phyloP scores from a whole-genome alignment of 345 rosid genomes.

The Psidium friedrichsthalianum region DNA sequence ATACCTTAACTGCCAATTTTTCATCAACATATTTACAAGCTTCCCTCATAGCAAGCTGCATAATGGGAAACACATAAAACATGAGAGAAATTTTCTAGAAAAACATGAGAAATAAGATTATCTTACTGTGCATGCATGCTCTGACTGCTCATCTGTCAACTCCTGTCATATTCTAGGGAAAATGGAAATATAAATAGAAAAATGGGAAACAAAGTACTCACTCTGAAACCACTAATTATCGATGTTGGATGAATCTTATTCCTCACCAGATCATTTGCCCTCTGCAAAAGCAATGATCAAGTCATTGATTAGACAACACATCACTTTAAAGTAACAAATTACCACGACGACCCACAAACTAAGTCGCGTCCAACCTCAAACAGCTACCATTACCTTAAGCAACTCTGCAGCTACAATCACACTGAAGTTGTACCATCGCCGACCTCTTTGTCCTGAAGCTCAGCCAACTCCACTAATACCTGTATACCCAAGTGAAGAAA shows the following conservation, averaged over 20 bases:
- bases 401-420: constrained; percentile 92
- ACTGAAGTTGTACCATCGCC: constrained; percentile 89
- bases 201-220: constrained; percentile 11
- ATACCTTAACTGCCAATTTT: constrained; percentile 73
- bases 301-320: background rate
- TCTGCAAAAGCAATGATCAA: constrained; percentile 26
- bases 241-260: constrained; percentile 97
- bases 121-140: background rate
- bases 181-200: background rate
- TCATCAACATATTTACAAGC: constrained; percentile 91
- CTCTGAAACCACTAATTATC: constrained; percentile 90
- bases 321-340: background rate
- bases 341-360: background rate
- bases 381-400: constrained; percentile 35
- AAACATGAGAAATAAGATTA: background rate
- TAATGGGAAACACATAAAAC: background rate
- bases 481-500: constrained; percentile 12
- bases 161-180: background rate
- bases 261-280: constrained; percentile 94
- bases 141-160: background rate
- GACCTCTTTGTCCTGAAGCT: constrained; percentile 96
- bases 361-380: background rate
- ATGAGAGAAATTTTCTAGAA: background rate
- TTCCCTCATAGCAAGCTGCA: constrained; percentile 98
- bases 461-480: constrained; percentile 98